Base-by-base conservation (phyloP, 2,329 filamentous ascomycete species). In the Raffaelea arxii region DNA sequence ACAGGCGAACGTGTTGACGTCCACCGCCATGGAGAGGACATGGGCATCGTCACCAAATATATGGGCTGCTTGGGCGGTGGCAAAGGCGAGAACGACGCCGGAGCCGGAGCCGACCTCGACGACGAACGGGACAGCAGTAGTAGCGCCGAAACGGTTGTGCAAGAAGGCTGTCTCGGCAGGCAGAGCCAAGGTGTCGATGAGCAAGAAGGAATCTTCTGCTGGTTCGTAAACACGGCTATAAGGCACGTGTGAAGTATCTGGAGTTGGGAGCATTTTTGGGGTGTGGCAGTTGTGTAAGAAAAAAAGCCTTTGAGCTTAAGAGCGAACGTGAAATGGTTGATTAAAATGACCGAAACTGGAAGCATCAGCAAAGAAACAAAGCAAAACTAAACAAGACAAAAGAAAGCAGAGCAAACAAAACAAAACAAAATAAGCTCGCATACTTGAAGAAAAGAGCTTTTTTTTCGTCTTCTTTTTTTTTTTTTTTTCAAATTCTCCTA, bases 261-360 rank as follows among this genome's bases (percentile, higher is more conserved):
- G 92, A 1, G 92, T 98, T 10, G 91, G 90, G 24, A 98, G 78
- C 90, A 96, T 95, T n/a, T 23, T 41, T n/a, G n/a, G n/a, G n/a
- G 39, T 10, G 16, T 36, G 32, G 6, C 32, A 18, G 7, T 18
- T 36, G 32, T 36, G 37, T 21, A 11, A 21, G 18, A 22, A 21
- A 11, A 24, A 40, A 11, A 12, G 25, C n/a, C n/a, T n/a, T n/a
- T n/a, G n/a, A n/a, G n/a, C n/a, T n/a, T n/a, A n/a, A n/a, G n/a
- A n/a, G n/a, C n/a, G n/a, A n/a, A n/a, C n/a, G n/a, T n/a, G n/a
- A n/a, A n/a, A n/a, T n/a, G n/a, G n/a, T n/a, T n/a, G n/a, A n/a
- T n/a, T n/a, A n/a, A n/a, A n/a, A n/a, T n/a, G n/a, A n/a, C n/a
- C n/a, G n/a, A n/a, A n/a, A n/a, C n/a, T n/a, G n/a, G n/a, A n/a